Percentiles rank a stretch among this genome's conserved stretches.
phyloP scores from a whole-genome alignment of 1,284 basidiomycete genomes.

The Psilocybe mexicana region DNA sequence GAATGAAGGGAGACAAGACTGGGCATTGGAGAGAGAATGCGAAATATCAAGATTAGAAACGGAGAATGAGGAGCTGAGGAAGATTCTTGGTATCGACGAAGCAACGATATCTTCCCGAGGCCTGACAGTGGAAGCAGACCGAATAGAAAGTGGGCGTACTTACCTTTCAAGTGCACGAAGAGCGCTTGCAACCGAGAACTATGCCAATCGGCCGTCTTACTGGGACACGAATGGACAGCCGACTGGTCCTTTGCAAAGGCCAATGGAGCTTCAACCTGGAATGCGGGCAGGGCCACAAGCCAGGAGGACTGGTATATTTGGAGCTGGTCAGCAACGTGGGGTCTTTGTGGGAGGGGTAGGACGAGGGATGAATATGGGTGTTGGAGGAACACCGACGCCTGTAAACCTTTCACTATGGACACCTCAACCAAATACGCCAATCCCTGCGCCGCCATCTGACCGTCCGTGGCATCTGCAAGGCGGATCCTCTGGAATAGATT shows the following conservation, averaged over 20 bases:
- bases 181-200: conserved; percentile 18
- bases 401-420: conserved; percentile 30
- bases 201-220: conserved; percentile 17
- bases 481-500: conserved; percentile 39
- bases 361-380: conserved; percentile 32
- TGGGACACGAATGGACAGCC: conserved; percentile 29
- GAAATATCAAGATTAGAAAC: conserved; percentile 78
- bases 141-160: conserved; percentile 39
- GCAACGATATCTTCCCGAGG: conserved; percentile 52
- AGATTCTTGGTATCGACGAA: conserved; percentile 71
- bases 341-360: conserved; percentile 36
- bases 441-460: conserved; percentile 30
- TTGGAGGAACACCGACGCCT: conserved; percentile 22
- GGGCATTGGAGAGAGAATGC: conserved; percentile 81
- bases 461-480: conserved; percentile 38
- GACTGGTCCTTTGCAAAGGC: conserved; percentile 38
- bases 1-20: conserved; percentile 56
- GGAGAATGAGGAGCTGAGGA: conserved; percentile 81
- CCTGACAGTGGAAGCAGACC: conserved; percentile 46
- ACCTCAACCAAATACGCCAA: conserved; percentile 28
- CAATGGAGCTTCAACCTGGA: conserved; percentile 47
- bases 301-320: conserved; percentile 48
- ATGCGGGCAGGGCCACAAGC: conserved; percentile 49
- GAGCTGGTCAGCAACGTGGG: conserved; percentile 35
- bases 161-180: conserved; percentile 31